A percentile compares a stretch with the other conserved stretches of the same genome.
Conservation (phyloP, 2,329 filamentous ascomycete genomes). For the Fusarium veterinarium region DNA sequence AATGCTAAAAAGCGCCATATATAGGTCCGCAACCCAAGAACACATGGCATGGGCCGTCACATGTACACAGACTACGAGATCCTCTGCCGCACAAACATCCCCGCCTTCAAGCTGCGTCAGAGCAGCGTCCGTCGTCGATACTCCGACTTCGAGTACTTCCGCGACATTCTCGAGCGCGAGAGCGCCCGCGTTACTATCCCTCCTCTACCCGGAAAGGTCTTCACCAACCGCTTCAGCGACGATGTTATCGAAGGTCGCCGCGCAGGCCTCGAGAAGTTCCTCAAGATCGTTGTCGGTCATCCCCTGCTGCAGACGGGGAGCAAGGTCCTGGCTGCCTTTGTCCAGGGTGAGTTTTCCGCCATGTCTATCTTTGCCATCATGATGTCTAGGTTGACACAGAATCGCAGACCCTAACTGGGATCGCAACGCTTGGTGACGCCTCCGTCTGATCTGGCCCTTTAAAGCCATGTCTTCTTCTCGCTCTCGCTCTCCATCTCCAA, state of each 20-base stretch:
- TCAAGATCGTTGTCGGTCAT: slow-evolving; percentile 97
- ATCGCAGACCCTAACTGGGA: slow-evolving; percentile 85
- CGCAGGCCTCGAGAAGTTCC: slow-evolving; percentile 91
- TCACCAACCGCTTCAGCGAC: slow-evolving; percentile 97
- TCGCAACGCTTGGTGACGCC: slow-evolving; percentile 82
- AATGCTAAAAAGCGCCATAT: slow-evolving; percentile 29
- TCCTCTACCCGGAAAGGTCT: slow-evolving; percentile 94
- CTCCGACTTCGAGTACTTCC: slow-evolving; percentile 98
- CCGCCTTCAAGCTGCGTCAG: slow-evolving; percentile 94
- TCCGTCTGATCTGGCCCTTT: slow-evolving; percentile 39
- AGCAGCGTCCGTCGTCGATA: slow-evolving; percentile 92
- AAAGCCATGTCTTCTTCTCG: slow-evolving; percentile 30
- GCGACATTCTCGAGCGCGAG: slow-evolving; percentile 97
- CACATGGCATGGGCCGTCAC: slow-evolving; percentile 90
- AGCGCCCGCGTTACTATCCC: slow-evolving; percentile 94
- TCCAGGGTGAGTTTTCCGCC: slow-evolving; percentile 76
- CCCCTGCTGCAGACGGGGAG: slow-evolving; percentile 96
- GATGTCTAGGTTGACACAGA: slow-evolving; percentile 10
- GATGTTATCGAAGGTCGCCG: slow-evolving; percentile 96
- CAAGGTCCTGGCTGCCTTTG: slow-evolving; percentile 95
- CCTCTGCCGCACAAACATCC: slow-evolving; percentile 97
- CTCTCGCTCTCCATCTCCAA: slow-evolving; percentile 28
- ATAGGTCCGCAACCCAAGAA: slow-evolving; percentile 92
- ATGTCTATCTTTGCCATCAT: slow-evolving; percentile 8
- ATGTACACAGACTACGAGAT: slow-evolving; percentile 99